Percentiles rank a stretch among this genome's conserved stretches.
Conservation (phyloP, 1,139 yeast genomes). For the Zygoascus meyerae region DNA sequence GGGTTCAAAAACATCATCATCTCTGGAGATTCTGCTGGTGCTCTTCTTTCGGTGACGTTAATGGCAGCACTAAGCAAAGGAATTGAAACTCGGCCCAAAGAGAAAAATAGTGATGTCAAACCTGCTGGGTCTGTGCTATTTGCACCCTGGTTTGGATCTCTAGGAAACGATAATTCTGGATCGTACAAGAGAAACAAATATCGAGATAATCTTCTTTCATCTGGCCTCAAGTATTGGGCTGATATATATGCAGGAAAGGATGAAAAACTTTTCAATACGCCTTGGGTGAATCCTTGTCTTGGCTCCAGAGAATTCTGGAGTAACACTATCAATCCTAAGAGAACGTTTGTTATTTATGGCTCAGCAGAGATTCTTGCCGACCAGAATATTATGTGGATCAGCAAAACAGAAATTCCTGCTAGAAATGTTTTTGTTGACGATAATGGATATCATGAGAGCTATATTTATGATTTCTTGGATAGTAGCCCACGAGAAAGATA, state of each 20-base stretch:
- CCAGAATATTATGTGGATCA: background rate
- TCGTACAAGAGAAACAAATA: background rate
- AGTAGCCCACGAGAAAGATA: background rate
- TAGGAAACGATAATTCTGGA: background rate
- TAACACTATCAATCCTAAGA: background rate
- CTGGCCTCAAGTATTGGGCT: background rate
- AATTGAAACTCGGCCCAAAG: background rate
- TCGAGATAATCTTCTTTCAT: background rate
- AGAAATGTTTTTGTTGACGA: background rate
- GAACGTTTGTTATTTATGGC: background rate
- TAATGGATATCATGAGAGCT: background rate
- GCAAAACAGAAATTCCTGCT: background rate
- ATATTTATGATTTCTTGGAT: background rate
- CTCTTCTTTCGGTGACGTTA: constrained; percentile 30
- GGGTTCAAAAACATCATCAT: constrained; percentile 30
- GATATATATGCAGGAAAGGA: background rate
- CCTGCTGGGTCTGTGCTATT: background rate
- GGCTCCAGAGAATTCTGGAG: background rate
- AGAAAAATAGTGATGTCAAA: background rate
- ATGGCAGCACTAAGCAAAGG: background rate
- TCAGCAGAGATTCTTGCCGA: background rate
- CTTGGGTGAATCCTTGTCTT: background rate
- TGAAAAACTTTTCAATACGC: background rate
- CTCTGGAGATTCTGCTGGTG: constrained; percentile 46
- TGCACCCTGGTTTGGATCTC: background rate